A percentile compares a stretch with the other conserved stretches of the same genome.
These are phyloP conservation scores for Metschnikowia shivogae DNA, from an alignment of 805 yeast genomes.

Conservation along the genomic window DNA sequence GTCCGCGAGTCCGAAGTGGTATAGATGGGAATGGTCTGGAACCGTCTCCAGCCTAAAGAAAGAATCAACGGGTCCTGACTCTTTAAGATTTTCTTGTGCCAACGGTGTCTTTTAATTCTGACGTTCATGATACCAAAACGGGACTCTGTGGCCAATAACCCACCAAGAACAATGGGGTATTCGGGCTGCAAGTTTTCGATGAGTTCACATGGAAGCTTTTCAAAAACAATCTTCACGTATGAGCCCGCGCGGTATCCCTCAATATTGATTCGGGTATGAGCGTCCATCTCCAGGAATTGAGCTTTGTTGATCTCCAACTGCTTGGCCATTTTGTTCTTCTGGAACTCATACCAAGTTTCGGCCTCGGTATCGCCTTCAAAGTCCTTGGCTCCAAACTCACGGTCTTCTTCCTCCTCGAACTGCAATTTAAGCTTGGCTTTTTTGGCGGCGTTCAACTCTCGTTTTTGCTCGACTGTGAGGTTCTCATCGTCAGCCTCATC, in stretches of 20 bases:
- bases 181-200: conserved; percentile 80
- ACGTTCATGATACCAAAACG: conserved; percentile 91
- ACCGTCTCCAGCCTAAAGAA: conserved; percentile 97
- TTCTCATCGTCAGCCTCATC: conserved; percentile 37
- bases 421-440: conserved; percentile 86
- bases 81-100: conserved; percentile 96
- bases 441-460: conserved; percentile 79
- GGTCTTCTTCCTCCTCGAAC: conserved; percentile 75
- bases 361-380: conserved; percentile 69
- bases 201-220: conserved; percentile 83
- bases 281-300: conserved; percentile 69
- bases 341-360: conserved; percentile 97
- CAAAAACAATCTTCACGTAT: conserved; percentile 85
- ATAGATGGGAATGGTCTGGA: conserved; percentile 92
- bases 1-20: conserved; percentile 97
- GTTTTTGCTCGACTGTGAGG: conserved; percentile 63
- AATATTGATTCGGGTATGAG: conserved; percentile 68
- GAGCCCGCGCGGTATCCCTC: conserved; percentile 95
- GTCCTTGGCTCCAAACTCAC: conserved; percentile 68
- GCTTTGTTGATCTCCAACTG: conserved; percentile 91
- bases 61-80: conserved; percentile 92
- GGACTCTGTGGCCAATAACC: conserved; percentile 83
- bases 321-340: conserved; percentile 94
- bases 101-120: conserved; percentile 94
- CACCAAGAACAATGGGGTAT: conserved; percentile 87